phyloP scores from a whole-genome alignment of 169 alveolate species.

The Cryptosporidium meleagridis region DNA sequence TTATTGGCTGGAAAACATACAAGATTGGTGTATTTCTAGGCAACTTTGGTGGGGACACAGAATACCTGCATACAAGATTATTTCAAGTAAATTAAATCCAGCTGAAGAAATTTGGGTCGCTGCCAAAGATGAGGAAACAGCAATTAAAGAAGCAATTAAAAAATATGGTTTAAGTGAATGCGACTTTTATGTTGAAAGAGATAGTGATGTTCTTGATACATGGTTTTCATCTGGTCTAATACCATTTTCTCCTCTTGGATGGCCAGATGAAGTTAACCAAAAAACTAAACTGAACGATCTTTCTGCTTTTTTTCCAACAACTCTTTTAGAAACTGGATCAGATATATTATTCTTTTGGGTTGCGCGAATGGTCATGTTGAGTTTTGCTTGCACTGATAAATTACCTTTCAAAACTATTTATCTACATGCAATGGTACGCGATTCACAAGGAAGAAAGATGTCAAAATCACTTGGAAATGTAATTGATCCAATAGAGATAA shows the following conservation, averaged over 20 bases:
- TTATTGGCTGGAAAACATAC: constrained; percentile 97
- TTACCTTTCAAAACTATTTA: constrained; percentile 97
- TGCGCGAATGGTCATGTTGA: constrained; percentile 99
- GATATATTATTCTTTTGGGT: constrained; percentile 99
- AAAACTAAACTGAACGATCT: constrained; percentile 85
- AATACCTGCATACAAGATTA: constrained; percentile 96
- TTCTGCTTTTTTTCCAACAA: constrained; percentile 95
- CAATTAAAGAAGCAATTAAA: constrained; percentile 88
- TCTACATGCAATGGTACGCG: constrained; percentile 99
- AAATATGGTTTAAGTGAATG: constrained; percentile 82
- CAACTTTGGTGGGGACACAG: constrained; percentile 99
- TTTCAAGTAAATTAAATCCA: constrained; percentile 19
- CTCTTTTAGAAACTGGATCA: constrained; percentile 97
- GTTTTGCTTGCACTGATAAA: constrained; percentile 92
- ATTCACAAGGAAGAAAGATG: constrained; percentile 98
- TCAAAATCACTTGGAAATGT: constrained; percentile 98
- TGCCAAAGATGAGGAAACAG: constrained; percentile 89
- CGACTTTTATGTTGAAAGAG: constrained; percentile 91
- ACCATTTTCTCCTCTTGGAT: constrained; percentile 98
- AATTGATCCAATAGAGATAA: constrained; percentile 98
- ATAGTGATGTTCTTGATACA: constrained; percentile 99
- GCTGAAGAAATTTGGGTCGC: constrained; percentile 91
- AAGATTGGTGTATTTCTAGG: constrained; percentile 99
- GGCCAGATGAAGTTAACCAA: constrained; percentile 92
- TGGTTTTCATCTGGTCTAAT: constrained; percentile 99